A percentile compares a stretch with the other conserved stretches of the same genome.
Evolutionary conservation across 2,329 filamentous ascomycete species (phyloP).

Genomic region (Raffaelea albimanens): DNA sequence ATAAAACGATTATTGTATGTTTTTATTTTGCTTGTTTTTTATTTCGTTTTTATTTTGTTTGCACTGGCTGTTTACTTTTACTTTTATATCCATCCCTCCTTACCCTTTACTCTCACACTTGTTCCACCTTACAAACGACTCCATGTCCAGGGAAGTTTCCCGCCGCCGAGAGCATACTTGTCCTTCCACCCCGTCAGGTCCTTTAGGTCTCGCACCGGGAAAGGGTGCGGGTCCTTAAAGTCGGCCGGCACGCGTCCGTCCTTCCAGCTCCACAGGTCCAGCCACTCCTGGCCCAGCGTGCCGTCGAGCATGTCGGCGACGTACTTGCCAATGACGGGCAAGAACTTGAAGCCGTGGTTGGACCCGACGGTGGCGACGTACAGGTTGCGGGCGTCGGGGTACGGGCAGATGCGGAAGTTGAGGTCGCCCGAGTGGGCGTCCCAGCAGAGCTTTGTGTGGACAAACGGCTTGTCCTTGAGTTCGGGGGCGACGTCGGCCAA

Average conservation of each 20-base stretch:
- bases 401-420: slow-evolving; percentile 54
- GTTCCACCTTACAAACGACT: slow-evolving; percentile 11
- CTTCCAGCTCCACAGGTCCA: slow-evolving; percentile 31
- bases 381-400: slow-evolving; percentile 39
- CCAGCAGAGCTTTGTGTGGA: slow-evolving; percentile 52
- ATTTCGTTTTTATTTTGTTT: too few relatives aligned
- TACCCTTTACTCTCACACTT: too few relatives aligned
- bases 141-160: slow-evolving; percentile 16
- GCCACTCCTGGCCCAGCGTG: slow-evolving; percentile 26
- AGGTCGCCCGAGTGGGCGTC: slow-evolving; percentile 53
- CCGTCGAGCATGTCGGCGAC: slow-evolving; percentile 45
- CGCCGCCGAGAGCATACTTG: slow-evolving; percentile 7
- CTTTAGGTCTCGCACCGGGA: slow-evolving; percentile 12
- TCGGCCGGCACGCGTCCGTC: slow-evolving; percentile 11
- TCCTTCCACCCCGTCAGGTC: slow-evolving; percentile 14
- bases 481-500: slow-evolving; percentile 39
- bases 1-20: neutral
- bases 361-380: slow-evolving; percentile 57
- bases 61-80: too few relatives aligned
- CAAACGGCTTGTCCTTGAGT: slow-evolving; percentile 37
- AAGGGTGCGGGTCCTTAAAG: slow-evolving; percentile 14
- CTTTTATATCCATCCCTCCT: too few relatives aligned
- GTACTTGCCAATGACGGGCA: slow-evolving; percentile 55
- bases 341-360: slow-evolving; percentile 60
- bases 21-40: neutral